Evolutionary conservation across 345 rosid species (phyloP).

Genomic region (Leavenworthia alabamica): DNA sequence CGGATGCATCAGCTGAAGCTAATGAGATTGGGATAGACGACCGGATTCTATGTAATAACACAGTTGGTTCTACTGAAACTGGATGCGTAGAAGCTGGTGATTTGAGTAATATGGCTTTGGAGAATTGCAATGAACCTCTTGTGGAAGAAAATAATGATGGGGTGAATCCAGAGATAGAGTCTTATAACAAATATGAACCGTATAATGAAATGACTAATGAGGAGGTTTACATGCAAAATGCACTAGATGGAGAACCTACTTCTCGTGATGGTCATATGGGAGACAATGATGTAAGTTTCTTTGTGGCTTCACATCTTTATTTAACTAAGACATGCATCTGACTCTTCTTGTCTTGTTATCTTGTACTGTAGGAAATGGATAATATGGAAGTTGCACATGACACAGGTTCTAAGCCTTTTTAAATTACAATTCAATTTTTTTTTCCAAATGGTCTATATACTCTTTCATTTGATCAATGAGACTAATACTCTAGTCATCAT

Average conservation of each 20-base stretch:
- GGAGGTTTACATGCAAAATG: slow-evolving; percentile 36
- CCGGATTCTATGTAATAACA: slow-evolving; percentile 22
- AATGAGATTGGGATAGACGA: slow-evolving; percentile 28
- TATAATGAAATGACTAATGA: slow-evolving; percentile 30
- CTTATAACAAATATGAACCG: slow-evolving; percentile 30
- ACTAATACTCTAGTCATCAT: background rate
- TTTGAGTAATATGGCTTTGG: slow-evolving; percentile 24
- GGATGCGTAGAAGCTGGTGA: slow-evolving; percentile 27
- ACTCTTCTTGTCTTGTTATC: slow-evolving; percentile 4
- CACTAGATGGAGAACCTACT: slow-evolving; percentile 30
- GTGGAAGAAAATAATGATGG: slow-evolving; percentile 35
- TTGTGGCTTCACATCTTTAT: slow-evolving; percentile 7
- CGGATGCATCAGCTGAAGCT: slow-evolving; percentile 28
- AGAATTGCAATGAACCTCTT: slow-evolving; percentile 36
- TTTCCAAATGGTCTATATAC: slow-evolving; percentile 1
- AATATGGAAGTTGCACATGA: slow-evolving; percentile 47
- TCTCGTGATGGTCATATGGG: slow-evolving; percentile 25
- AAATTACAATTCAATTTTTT: slow-evolving; percentile 1
- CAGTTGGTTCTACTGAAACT: slow-evolving; percentile 23
- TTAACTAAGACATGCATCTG: slow-evolving; percentile 12
- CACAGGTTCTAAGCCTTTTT: slow-evolving; percentile 58
- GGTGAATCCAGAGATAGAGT: slow-evolving; percentile 28
- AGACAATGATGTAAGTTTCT: slow-evolving; percentile 45
- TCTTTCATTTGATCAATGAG: slow-evolving; percentile 3
- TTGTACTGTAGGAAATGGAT: slow-evolving; percentile 60